A percentile compares a stretch with the other conserved stretches of the same genome.
Conservation (phyloP, 495 filamentous ascomycete genomes). For the Saxispiralis lemnorum region DNA sequence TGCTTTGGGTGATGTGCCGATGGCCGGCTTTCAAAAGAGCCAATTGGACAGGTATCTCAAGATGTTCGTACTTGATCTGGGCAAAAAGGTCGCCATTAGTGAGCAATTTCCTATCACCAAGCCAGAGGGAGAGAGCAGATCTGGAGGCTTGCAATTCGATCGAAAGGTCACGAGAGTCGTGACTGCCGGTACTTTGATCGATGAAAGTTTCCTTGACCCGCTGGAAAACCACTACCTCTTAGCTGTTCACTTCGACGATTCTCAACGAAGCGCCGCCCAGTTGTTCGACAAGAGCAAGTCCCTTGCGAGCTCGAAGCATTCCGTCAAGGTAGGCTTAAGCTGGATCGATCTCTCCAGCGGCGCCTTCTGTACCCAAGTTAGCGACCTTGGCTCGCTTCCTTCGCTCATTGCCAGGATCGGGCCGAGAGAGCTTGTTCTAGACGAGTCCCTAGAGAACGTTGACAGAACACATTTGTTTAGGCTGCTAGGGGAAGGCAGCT, state of each 20-base stretch:
- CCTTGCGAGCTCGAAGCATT: conserved; percentile 3
- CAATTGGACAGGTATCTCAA: conserved; percentile 86
- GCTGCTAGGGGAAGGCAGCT: conserved; percentile 19
- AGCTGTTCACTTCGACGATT: conserved; percentile 41
- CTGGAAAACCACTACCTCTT: conserved; percentile 84
- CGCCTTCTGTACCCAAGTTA: conserved; percentile 75
- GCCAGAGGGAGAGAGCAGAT: conserved; percentile 42
- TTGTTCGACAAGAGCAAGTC: background rate
- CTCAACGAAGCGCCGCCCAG: background rate
- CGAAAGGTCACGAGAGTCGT: conserved; percentile 71
- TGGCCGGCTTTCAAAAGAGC: conserved; percentile 88
- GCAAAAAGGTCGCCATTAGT: conserved; percentile 77
- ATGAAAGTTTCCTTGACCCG: conserved; percentile 91
- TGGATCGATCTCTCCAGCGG: conserved; percentile 95
- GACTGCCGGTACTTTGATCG: conserved; percentile 86
- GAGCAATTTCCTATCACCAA: conserved; percentile 65
- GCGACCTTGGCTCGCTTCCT: conserved; percentile 49
- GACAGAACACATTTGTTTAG: conserved; percentile 2
- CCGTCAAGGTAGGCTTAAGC: conserved; percentile 50
- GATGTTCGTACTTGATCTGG: conserved; percentile 74
- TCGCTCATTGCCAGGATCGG: conserved; percentile 66
- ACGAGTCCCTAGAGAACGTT: conserved; percentile 21
- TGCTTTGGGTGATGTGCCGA: conserved; percentile 53
- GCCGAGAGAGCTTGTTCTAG: conserved; percentile 70
- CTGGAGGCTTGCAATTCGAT: conserved; percentile 63